A percentile compares a stretch with the other conserved stretches of the same genome.
Evolutionary conservation across 176 grass and related monocot genomes (phyloP).

Genomic region (Themeda triandra): DNA sequence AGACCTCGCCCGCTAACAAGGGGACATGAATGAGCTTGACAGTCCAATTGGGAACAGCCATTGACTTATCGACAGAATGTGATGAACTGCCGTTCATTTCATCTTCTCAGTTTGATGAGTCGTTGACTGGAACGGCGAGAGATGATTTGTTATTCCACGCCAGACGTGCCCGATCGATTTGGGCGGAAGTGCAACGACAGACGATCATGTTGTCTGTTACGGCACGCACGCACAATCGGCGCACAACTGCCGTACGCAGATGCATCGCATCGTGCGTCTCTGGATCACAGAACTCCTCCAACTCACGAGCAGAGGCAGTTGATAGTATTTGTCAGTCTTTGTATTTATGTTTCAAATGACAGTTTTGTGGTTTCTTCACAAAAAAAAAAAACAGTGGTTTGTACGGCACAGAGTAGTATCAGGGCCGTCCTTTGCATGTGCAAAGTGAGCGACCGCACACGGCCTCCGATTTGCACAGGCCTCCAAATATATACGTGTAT

Average conservation of each 20-base stretch:
- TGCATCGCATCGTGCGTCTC: background rate
- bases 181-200: background rate
- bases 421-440: too few relatives aligned
- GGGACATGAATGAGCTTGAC: background rate
- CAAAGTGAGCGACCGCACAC: too few relatives aligned
- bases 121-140: background rate
- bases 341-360: background rate
- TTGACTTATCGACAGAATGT: background rate
- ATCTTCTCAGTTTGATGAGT: background rate
- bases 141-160: background rate
- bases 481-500: too few relatives aligned
- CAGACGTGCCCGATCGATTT: background rate
- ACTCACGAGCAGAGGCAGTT: background rate
- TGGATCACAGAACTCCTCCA: background rate
- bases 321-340: background rate
- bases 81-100: background rate
- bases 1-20: conserved; percentile 6
- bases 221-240: background rate
- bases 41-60: background rate
- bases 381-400: too few relatives aligned
- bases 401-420: background rate
- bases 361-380: too few relatives aligned
- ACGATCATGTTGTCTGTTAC: background rate
- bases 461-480: too few relatives aligned
- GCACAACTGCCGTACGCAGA: background rate